Evolutionary conservation across 2,329 filamentous ascomycete genomes (phyloP).

Genomic region (Penicillium sp.): DNA sequence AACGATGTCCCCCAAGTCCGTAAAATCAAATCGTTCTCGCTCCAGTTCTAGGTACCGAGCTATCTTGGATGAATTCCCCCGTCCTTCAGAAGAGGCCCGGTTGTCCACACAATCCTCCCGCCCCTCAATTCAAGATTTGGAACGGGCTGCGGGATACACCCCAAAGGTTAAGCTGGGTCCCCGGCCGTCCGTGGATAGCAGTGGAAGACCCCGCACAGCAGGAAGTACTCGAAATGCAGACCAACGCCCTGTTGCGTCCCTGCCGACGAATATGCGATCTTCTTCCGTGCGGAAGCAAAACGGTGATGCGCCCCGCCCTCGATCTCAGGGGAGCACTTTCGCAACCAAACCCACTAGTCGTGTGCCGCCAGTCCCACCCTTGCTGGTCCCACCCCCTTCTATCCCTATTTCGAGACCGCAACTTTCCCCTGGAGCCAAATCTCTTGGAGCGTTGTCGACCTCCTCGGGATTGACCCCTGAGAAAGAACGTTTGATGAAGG

Average conservation of each 20-base stretch:
- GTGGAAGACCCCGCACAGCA: constrained; percentile 60
- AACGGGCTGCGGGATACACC: constrained; percentile 37
- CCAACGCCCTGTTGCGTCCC: constrained; percentile 69
- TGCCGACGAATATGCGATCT: constrained; percentile 76
- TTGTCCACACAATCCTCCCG: constrained; percentile 43
- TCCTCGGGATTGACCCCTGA: constrained; percentile 71
- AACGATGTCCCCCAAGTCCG: constrained; percentile 18
- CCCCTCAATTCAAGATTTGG: constrained; percentile 46
- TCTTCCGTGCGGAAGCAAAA: constrained; percentile 52
- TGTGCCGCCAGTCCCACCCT: constrained; percentile 38
- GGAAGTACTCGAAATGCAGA: constrained; percentile 48
- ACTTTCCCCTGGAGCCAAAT: constrained; percentile 40
- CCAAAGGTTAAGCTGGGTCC: constrained; percentile 85
- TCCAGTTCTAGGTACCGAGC: constrained; percentile 26
- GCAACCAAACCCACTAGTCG: constrained; percentile 29
- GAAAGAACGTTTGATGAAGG: constrained; percentile 90
- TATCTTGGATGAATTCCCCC: constrained; percentile 37
- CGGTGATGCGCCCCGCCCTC: constrained; percentile 41
- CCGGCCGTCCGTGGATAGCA: constrained; percentile 66
- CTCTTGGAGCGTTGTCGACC: constrained; percentile 46
- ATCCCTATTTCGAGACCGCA: constrained; percentile 34
- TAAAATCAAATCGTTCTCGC: constrained; percentile 17
- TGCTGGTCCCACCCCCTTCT: constrained; percentile 39
- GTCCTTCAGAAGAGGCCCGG: constrained; percentile 35
- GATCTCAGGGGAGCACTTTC: constrained; percentile 42